Conservation (phyloP, 2,329 filamentous ascomycete genomes). For the Penicillium olsonii region DNA sequence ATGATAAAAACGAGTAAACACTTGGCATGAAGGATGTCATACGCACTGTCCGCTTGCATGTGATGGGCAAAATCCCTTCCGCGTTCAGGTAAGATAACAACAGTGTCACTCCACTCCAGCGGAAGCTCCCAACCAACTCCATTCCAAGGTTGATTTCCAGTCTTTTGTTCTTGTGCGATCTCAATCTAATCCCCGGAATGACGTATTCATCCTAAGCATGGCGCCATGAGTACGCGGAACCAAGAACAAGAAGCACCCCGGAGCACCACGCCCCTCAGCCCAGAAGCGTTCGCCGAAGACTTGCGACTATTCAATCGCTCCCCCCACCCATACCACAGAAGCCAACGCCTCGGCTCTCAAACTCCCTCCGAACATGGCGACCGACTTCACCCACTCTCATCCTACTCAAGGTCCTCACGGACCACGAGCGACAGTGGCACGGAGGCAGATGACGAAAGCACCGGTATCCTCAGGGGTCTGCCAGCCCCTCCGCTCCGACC, state of each 20-base stretch:
- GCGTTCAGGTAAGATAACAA: constrained; percentile 24
- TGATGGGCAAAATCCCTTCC: constrained; percentile 27
- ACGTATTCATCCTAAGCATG: constrained; percentile 33
- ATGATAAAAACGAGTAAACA: too few species aligned
- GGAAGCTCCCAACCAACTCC: not conserved
- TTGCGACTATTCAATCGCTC: constrained; percentile 60
- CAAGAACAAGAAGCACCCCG: constrained; percentile 29
- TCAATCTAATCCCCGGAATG: constrained; percentile 27
- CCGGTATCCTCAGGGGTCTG: constrained; percentile 72
- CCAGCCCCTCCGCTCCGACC: constrained; percentile 73
- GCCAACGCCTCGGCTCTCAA: constrained; percentile 58
- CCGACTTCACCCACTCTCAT: constrained; percentile 29
- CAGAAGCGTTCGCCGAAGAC: constrained; percentile 23
- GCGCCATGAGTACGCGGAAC: constrained; percentile 36
- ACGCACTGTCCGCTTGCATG: constrained; percentile 19
- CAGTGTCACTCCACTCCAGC: constrained; percentile 9
- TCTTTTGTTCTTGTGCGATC: not conserved
- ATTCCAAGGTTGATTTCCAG: too few species aligned
- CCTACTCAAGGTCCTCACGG: constrained; percentile 53
- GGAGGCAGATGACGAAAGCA: constrained; percentile 90
- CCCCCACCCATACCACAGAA: constrained; percentile 68
- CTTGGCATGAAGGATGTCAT: not conserved
- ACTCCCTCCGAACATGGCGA: constrained; percentile 41
- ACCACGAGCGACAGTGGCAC: constrained; percentile 85
- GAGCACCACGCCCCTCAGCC: constrained; percentile 20